phyloP scores from a whole-genome alignment of 345 rosid genomes.

The Eucalyptus marginata region DNA sequence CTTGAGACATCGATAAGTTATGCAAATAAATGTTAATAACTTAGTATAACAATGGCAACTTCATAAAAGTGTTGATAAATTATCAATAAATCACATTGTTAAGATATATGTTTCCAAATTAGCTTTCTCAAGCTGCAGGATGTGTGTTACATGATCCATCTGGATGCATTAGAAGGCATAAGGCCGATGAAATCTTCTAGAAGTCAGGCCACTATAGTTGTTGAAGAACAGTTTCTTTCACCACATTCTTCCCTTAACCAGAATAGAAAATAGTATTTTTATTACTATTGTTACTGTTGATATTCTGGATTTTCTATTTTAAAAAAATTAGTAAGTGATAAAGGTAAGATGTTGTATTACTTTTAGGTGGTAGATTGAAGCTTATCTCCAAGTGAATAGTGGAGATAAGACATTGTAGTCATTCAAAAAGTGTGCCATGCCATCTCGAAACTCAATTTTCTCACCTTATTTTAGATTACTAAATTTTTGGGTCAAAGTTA shows the following conservation, averaged over 20 bases:
- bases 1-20: neutral
- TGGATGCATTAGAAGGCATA: neutral
- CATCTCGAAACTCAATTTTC: no score
- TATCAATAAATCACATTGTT: neutral
- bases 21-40: neutral
- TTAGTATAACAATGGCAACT: neutral
- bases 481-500: no score
- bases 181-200: neutral
- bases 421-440: no score
- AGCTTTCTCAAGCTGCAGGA: neutral
- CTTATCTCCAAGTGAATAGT: no score
- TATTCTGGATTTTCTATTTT: neutral
- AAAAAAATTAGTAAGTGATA: neutral
- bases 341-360: no score
- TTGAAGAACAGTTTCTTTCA: neutral
- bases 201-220: neutral
- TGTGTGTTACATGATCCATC: neutral
- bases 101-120: neutral
- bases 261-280: neutral
- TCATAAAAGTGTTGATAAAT: neutral
- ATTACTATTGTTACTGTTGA: neutral
- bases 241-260: neutral
- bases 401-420: no score
- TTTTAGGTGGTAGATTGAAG: no score
- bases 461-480: no score